These are phyloP conservation scores for Platanthera zijinensis DNA, from an alignment of 106 monocot species.

Conservation along the genomic window DNA sequence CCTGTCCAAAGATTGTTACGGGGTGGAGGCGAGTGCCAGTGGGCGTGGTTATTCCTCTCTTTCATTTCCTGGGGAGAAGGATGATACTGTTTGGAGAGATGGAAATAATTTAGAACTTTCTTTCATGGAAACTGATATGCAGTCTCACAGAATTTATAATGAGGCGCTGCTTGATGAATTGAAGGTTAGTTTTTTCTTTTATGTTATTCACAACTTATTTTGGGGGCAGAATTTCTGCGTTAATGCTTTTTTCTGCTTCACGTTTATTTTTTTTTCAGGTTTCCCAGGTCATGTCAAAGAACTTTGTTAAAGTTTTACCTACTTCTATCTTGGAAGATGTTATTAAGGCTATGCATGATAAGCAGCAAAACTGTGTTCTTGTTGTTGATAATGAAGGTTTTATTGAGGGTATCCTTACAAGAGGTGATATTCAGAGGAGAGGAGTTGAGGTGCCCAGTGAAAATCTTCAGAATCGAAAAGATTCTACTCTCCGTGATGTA, in stretches of 20 bases:
- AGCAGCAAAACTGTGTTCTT: conserved; percentile 67
- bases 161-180: conserved; percentile 81
- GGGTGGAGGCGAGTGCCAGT: conserved; percentile 20
- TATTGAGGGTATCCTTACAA: conserved; percentile 89
- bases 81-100: conserved; percentile 41
- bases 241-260: neutral
- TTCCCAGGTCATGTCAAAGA: conserved; percentile 78
- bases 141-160: conserved; percentile 30
- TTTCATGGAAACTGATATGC: conserved; percentile 30
- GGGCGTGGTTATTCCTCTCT: conserved; percentile 68
- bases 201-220: neutral
- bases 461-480: conserved; percentile 8
- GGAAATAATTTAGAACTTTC: conserved; percentile 56
- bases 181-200: conserved; percentile 42
- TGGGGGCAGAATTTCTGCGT: neutral
- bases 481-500: conserved; percentile 48
- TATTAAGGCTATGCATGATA: conserved; percentile 67
- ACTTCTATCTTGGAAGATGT: conserved; percentile 43
- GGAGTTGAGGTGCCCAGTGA: conserved; percentile 26
- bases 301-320: conserved; percentile 57
- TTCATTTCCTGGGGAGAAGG: conserved; percentile 45
- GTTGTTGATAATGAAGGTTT: conserved; percentile 78
- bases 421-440: conserved; percentile 62
- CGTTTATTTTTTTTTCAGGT: conserved; percentile 44
- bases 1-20: conserved; percentile 47